Evolutionary conservation across 1,284 basidiomycete genomes (phyloP).

Genomic region (Fomes fomentarius): DNA sequence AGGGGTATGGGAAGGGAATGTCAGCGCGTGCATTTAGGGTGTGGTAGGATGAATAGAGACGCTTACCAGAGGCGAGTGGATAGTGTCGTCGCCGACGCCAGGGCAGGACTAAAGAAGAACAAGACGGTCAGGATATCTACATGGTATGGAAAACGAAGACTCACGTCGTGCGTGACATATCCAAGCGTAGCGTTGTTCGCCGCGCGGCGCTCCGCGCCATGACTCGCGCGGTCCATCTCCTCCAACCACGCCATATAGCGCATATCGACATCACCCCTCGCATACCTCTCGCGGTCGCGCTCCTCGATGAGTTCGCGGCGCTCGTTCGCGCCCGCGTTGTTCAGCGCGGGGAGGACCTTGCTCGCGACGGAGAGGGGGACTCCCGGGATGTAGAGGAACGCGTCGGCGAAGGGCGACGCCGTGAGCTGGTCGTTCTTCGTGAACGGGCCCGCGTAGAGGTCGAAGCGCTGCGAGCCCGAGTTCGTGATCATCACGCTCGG

Average conservation of each 20-base stretch:
- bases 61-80: slow-evolving; percentile 52
- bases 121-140: not conserved
- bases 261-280: slow-evolving; percentile 52
- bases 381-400: slow-evolving; percentile 61
- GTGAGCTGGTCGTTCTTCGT: slow-evolving; percentile 82
- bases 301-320: slow-evolving; percentile 29
- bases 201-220: slow-evolving; percentile 37
- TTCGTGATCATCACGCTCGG: slow-evolving; percentile 76
- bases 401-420: slow-evolving; percentile 63
- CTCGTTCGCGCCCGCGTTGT: slow-evolving; percentile 46
- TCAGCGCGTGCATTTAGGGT: not conserved
- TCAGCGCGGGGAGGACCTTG: slow-evolving; percentile 57
- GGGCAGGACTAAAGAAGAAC: slow-evolving; percentile 56
- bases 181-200: slow-evolving; percentile 60
- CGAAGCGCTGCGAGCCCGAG: slow-evolving; percentile 77
- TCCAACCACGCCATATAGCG: slow-evolving; percentile 57
- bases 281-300: slow-evolving; percentile 46
- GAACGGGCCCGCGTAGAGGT: slow-evolving; percentile 71
- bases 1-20: not conserved
- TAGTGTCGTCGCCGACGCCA: slow-evolving; percentile 70
- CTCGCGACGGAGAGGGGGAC: slow-evolving; percentile 53
- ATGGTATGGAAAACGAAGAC: slow-evolving; percentile 27
- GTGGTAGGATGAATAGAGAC: not conserved
- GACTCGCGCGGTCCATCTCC: slow-evolving; percentile 50
- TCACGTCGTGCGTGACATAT: slow-evolving; percentile 75